phyloP scores from a whole-genome alignment of 1,139 yeast genomes.

The Kodamaea fungicola region DNA sequence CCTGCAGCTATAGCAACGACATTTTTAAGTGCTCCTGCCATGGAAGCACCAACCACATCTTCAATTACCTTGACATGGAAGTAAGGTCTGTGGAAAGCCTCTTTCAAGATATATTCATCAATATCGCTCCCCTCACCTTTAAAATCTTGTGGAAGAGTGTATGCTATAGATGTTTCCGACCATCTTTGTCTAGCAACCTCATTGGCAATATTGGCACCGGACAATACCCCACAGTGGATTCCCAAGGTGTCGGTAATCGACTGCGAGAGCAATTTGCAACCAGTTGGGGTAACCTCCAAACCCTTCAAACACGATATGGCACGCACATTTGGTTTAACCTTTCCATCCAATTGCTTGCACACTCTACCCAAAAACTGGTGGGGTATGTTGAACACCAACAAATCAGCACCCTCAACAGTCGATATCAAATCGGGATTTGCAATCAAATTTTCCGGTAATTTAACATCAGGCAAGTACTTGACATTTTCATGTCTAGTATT shows the following conservation, averaged over 20 bases:
- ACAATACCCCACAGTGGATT: constrained; percentile 86
- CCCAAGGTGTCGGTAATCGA: constrained; percentile 74
- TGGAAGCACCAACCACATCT: constrained; percentile 90
- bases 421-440: constrained; percentile 82
- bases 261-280: constrained; percentile 75
- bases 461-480: constrained; percentile 77
- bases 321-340: constrained; percentile 63
- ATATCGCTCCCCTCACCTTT: constrained; percentile 72
- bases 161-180: constrained; percentile 95
- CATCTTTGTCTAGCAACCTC: constrained; percentile 92
- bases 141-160: constrained; percentile 66
- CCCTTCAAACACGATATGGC: constrained; percentile 95
- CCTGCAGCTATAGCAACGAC: constrained; percentile 93
- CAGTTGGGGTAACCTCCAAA: constrained; percentile 74
- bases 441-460: constrained; percentile 71
- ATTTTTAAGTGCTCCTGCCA: constrained; percentile 94
- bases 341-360: constrained; percentile 70
- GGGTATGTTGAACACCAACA: constrained; percentile 86
- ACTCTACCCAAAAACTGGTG: constrained; percentile 84
- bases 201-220: constrained; percentile 93
- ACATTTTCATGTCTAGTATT: constrained; percentile 87
- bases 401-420: constrained; percentile 74
- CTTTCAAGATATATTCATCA: constrained; percentile 63
- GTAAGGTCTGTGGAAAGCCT: constrained; percentile 88
- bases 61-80: constrained; percentile 88